Evolutionary conservation across 441 rosid species (phyloP).

Genomic region (Euphorbia celastroides): DNA sequence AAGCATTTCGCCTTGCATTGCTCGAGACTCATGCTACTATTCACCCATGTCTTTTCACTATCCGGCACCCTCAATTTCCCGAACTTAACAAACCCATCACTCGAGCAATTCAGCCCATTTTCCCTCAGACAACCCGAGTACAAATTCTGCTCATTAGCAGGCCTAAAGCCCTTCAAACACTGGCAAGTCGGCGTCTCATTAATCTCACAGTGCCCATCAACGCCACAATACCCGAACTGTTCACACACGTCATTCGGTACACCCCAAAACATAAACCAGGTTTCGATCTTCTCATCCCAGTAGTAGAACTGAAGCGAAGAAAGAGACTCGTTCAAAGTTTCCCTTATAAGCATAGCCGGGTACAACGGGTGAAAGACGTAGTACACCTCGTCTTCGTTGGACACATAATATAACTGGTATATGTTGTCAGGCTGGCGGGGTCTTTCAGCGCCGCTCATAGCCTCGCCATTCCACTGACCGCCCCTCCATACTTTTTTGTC

Average conservation of each 20-base stretch:
- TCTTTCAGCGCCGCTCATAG: slow-evolving; percentile 24
- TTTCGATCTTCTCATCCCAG: not conserved
- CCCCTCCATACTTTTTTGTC: not conserved
- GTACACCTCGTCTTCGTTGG: slow-evolving; percentile 32
- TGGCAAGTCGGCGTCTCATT: slow-evolving; percentile 11
- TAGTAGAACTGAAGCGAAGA: not conserved
- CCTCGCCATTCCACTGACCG: slow-evolving; percentile 17
- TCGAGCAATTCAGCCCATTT: slow-evolving; percentile 7
- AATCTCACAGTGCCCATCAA: not conserved
- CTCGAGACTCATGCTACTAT: slow-evolving; percentile 9
- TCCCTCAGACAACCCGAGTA: slow-evolving; percentile 7
- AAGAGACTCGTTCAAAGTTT: slow-evolving; percentile 4
- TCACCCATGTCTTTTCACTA: slow-evolving; percentile 5
- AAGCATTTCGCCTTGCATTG: slow-evolving; percentile 14
- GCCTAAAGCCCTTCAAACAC: slow-evolving; percentile 18
- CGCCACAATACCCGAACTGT: not conserved
- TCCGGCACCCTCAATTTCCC: slow-evolving; percentile 5
- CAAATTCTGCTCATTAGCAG: not conserved
- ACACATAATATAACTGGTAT: slow-evolving; percentile 30
- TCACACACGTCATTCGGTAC: not conserved
- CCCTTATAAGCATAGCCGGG: slow-evolving; percentile 12
- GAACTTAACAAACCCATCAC: slow-evolving; percentile 11
- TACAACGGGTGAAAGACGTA: slow-evolving; percentile 27
- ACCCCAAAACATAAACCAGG: not conserved
- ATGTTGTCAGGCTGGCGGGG: not conserved